Percentiles rank a stretch among this genome's conserved stretches.
phyloP scores from a whole-genome alignment of 164 flowering plant genomes.

The Macadamia integrifolia region DNA sequence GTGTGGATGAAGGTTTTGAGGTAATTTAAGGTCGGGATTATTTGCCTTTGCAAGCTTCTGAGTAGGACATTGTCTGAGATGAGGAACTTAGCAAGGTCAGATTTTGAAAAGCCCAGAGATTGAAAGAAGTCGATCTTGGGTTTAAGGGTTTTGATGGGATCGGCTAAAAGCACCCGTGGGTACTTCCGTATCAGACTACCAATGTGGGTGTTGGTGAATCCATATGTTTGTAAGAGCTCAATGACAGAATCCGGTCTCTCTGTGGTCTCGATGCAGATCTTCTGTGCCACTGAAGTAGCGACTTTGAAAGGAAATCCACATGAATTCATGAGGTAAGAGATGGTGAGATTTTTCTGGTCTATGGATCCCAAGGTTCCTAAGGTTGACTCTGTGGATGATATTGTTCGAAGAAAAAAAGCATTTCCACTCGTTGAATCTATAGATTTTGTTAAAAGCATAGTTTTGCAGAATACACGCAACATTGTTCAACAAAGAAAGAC shows the following conservation, averaged over 20 bases:
- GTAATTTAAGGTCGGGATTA: background rate
- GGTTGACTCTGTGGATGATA: background rate
- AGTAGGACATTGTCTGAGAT: background rate
- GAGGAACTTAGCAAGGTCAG: background rate
- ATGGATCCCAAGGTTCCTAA: background rate
- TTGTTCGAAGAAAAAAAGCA: background rate
- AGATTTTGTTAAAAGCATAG: background rate
- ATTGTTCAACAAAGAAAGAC: background rate
- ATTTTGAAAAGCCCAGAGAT: conserved; percentile 2
- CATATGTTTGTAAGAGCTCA: background rate
- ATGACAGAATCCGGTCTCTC: conserved; percentile 7
- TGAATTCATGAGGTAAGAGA: conserved; percentile 19
- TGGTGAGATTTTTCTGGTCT: background rate
- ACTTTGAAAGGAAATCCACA: conserved; percentile 23
- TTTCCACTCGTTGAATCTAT: background rate
- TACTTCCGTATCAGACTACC: background rate
- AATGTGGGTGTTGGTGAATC: conserved; percentile 12
- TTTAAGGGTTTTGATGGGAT: conserved; percentile 8
- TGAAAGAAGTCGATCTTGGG: conserved; percentile 18
- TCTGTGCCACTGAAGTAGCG: conserved; percentile 11
- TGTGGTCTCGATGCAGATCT: conserved; percentile 4
- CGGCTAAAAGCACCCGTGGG: background rate
- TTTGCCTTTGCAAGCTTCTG: conserved; percentile 7
- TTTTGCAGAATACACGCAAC: background rate
- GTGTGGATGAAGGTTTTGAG: background rate